Evolutionary conservation across 257 asterid genomes (phyloP).

Genomic region (Verbena officinalis): DNA sequence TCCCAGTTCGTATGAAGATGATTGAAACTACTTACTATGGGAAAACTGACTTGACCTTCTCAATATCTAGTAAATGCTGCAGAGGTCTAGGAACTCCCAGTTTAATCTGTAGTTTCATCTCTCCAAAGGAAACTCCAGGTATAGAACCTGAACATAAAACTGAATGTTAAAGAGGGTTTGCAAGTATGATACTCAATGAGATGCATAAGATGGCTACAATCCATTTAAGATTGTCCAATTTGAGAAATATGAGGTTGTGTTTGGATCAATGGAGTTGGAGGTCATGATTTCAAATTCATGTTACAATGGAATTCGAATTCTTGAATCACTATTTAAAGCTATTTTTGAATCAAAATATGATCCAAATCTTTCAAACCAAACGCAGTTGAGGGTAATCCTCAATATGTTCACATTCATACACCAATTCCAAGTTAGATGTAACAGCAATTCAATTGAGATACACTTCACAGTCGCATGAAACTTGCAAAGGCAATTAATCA

Average conservation of each 20-base stretch:
- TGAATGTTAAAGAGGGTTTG: neutral
- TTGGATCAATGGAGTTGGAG: no score
- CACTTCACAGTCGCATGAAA: constrained; percentile 6
- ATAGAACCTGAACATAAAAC: constrained; percentile 56
- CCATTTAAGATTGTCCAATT: neutral
- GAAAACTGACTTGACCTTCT: constrained; percentile 86
- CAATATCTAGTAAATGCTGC: constrained; percentile 70
- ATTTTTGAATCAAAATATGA: no score
- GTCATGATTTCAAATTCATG: no score
- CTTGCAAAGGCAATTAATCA: neutral
- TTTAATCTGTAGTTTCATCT: constrained; percentile 95
- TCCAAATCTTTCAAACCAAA: no score
- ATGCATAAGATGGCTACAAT: neutral
- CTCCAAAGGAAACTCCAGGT: constrained; percentile 89
- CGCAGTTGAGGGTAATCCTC: neutral
- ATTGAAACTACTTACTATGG: constrained; percentile 82
- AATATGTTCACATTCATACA: neutral
- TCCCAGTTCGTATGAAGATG: neutral
- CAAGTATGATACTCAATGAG: neutral
- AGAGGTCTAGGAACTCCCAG: constrained; percentile 85
- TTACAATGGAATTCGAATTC: no score
- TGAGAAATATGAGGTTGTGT: neutral
- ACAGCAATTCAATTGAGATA: constrained; percentile 2
- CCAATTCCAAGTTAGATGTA: neutral
- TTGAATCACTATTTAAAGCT: no score